Evolutionary conservation across 768 basidiomycete species (phyloP), one percentile per base, ranked within the genome.

Genomic region (Amanita exitialis): DNA sequence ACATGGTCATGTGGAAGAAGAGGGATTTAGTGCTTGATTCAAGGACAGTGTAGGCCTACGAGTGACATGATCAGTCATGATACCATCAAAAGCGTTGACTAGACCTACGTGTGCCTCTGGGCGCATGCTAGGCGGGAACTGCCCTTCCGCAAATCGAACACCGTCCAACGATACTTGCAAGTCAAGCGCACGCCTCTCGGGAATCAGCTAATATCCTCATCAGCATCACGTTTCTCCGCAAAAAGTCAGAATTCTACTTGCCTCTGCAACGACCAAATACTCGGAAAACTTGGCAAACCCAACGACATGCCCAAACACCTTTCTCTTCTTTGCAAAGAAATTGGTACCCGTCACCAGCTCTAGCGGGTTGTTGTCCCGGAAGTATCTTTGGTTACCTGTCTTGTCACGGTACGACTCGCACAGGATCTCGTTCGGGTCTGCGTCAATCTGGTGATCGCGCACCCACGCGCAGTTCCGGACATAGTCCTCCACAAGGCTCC

Each of bases 241-340:
- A 9, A 42, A 50, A 10, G 25, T 35, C 30, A 1, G 53, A 50
- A n/a, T 4, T 32, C 38, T 43, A 60, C 82, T 47, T 37, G 96
- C 91, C 76, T 93, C 86, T 20, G 95, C 96, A 27, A 97, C 95
- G 41, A 98, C 82, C 63, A 98, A 74, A 64, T 88, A 99, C 69
- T 99, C 91, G 0, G 90, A 90, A 66, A 99, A 99, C 69, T 92
- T 94, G 0, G 96, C 85, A 69, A 94, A 97, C 6, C 96, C 96
- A 57, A 92, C 91, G 49, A 99, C 83, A 38, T 81, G 73, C 42
- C 90, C 79, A 60, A 98, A 99, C 18, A 96, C 64, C 62, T 78
- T 86, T 54, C 70, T 80, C 72, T 81, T 86, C 55, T 75, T 79
- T 43, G 56, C 56, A 62, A 82, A 97, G 69, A 80, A 97, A 50